phyloP scores from a whole-genome alignment of 2,329 filamentous ascomycete species.

The Trichoderma citrinoviride region DNA sequence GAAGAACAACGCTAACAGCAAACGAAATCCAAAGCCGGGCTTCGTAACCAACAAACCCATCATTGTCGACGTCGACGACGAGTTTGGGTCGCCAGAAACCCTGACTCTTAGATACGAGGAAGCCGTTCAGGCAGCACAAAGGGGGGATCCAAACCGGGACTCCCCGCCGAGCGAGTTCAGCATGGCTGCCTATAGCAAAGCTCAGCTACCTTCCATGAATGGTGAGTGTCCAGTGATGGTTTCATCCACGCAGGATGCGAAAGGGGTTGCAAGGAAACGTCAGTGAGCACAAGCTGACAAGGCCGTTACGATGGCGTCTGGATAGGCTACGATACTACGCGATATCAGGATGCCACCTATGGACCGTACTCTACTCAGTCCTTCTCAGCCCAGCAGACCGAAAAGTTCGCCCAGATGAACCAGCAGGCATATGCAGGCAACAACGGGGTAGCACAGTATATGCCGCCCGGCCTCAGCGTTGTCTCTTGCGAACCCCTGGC shows the following conservation, averaged over 20 bases:
- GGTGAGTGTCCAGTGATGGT: constrained; percentile 57
- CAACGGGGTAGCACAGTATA: constrained; percentile 63
- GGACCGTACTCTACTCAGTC: constrained; percentile 51
- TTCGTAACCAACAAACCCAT: constrained; percentile 55
- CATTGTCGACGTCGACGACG: constrained; percentile 54
- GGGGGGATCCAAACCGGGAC: constrained; percentile 54
- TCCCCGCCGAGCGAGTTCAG: constrained; percentile 46
- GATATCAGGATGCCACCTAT: constrained; percentile 58
- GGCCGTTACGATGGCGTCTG: background rate
- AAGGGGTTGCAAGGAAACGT: background rate
- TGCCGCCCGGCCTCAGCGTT: constrained; percentile 57
- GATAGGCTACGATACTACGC: constrained; percentile 58
- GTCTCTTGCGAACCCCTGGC: constrained; percentile 67
- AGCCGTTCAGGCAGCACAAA: constrained; percentile 51
- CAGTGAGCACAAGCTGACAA: constrained; percentile 2
- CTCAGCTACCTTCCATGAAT: constrained; percentile 72
- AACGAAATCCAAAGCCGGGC: constrained; percentile 43
- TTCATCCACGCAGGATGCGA: background rate
- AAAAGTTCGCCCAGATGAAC: constrained; percentile 53
- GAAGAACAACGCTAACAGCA: constrained; percentile 28
- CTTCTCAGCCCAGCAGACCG: constrained; percentile 47
- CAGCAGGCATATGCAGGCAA: constrained; percentile 59
- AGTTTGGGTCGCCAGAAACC: constrained; percentile 57
- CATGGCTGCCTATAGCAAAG: constrained; percentile 66
- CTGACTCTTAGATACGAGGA: constrained; percentile 57